Percentiles rank a stretch among this genome's conserved stretches.
Conservation (phyloP, 805 yeast species). For the Priceomyces fermenticarens region DNA sequence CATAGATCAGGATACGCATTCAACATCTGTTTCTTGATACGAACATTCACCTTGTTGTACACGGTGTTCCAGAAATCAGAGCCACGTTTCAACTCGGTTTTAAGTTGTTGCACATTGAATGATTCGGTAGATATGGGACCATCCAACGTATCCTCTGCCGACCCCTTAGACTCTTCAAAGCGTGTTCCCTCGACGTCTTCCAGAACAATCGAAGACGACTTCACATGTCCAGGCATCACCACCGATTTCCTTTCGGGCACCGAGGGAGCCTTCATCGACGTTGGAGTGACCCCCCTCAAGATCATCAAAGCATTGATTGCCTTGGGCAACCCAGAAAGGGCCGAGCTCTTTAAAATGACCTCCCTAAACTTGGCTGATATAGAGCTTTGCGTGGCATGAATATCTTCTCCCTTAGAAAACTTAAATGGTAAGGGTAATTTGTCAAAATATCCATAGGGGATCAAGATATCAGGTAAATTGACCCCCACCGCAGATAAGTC, state of each 20-base stretch:
- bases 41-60: constrained; percentile 68
- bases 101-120: constrained; percentile 24
- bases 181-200: constrained; percentile 39
- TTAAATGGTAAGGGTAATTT: constrained; percentile 37
- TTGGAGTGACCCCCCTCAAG: constrained; percentile 66
- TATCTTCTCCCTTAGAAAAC: constrained; percentile 30
- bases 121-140: constrained; percentile 36
- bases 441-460: constrained; percentile 37
- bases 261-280: constrained; percentile 20
- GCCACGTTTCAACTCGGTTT: constrained; percentile 47
- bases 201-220: constrained; percentile 34
- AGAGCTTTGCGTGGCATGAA: constrained; percentile 29
- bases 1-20: constrained; percentile 85
- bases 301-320: constrained; percentile 74
- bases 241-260: constrained; percentile 26
- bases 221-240: constrained; percentile 31
- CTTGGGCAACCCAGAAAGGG: constrained; percentile 80
- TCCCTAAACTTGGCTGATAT: constrained; percentile 65
- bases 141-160: constrained; percentile 34
- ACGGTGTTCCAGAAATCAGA: constrained; percentile 66
- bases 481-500: constrained; percentile 42
- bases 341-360: constrained; percentile 72
- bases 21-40: constrained; percentile 66
- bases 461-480: constrained; percentile 38
- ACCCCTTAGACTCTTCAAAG: constrained; percentile 20